These are phyloP conservation scores for Colletotrichum coccodes DNA, from an alignment of 2,329 filamentous ascomycete genomes.

Conservation along the genomic window DNA sequence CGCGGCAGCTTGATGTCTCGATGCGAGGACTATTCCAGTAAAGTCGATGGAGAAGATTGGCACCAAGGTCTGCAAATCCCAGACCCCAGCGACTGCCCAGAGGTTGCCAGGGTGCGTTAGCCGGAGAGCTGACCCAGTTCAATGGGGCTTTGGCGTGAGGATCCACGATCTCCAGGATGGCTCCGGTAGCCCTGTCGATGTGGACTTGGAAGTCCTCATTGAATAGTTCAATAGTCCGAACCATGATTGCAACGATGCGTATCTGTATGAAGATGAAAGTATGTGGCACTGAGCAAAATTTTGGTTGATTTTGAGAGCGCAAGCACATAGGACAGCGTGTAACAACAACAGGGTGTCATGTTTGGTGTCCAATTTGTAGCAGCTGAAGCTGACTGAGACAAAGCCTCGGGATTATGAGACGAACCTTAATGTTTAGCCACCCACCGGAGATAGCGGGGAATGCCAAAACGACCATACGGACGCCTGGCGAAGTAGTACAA, in stretches of 20 bases:
- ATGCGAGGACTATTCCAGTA: conserved; percentile 26
- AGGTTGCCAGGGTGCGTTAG: conserved; percentile 31
- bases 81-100: conserved; percentile 30
- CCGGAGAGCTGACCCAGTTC: conserved; percentile 30
- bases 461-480: no score
- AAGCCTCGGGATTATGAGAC: no score
- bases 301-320: neutral
- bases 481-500: no score
- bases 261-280: no score
- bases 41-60: conserved; percentile 12
- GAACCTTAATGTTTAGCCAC: no score
- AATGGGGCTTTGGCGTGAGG: neutral
- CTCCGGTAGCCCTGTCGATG: conserved; percentile 17
- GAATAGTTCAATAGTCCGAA: conserved; percentile 17
- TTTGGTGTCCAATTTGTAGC: no score
- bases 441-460: no score
- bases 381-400: no score
- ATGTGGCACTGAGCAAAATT: neutral
- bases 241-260: neutral
- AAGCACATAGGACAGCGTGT: no score
- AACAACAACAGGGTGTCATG: no score
- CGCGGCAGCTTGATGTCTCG: neutral
- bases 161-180: conserved; percentile 23
- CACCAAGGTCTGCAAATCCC: conserved; percentile 23
- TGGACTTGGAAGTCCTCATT: conserved; percentile 20